Percentiles rank a stretch among this genome's conserved stretches.
These are phyloP conservation scores for Talaromyces ruber DNA, from an alignment of 495 filamentous ascomycete genomes.

Conservation along the genomic window DNA sequence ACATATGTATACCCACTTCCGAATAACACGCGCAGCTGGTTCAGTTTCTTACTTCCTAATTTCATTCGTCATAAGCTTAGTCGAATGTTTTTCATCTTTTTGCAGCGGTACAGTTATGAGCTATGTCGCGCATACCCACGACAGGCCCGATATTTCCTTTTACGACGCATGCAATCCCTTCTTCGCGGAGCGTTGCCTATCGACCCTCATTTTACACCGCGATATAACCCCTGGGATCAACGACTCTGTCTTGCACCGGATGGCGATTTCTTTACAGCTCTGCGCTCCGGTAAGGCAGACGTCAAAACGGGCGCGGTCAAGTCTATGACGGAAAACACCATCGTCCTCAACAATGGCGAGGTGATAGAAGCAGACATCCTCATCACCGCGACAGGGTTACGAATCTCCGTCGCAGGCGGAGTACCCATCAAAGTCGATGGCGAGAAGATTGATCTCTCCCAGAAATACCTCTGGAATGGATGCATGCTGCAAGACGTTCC, in stretches of 20 bases:
- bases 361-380: constrained; percentile 60
- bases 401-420: constrained; percentile 44
- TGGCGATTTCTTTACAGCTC: constrained; percentile 60
- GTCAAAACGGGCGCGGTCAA: constrained; percentile 64
- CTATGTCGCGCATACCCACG: constrained; percentile 51
- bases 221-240: constrained; percentile 68
- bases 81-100: constrained; percentile 37
- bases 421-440: constrained; percentile 46
- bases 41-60: constrained; percentile 32
- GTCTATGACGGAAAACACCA: constrained; percentile 49
- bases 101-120: constrained; percentile 38
- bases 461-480: constrained; percentile 49
- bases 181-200: constrained; percentile 47
- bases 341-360: constrained; percentile 49
- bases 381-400: constrained; percentile 66
- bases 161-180: constrained; percentile 25
- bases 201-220: constrained; percentile 63
- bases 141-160: constrained; percentile 37
- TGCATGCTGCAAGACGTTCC: constrained; percentile 53
- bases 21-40: constrained; percentile 23
- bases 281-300: constrained; percentile 47
- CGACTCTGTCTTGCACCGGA: constrained; percentile 63
- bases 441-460: constrained; percentile 31
- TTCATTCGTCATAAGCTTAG: constrained; percentile 26
- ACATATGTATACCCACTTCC: constrained; percentile 50